phyloP scores from a whole-genome alignment of 176 grass and related monocot genomes.

The Zizania latifolia region DNA sequence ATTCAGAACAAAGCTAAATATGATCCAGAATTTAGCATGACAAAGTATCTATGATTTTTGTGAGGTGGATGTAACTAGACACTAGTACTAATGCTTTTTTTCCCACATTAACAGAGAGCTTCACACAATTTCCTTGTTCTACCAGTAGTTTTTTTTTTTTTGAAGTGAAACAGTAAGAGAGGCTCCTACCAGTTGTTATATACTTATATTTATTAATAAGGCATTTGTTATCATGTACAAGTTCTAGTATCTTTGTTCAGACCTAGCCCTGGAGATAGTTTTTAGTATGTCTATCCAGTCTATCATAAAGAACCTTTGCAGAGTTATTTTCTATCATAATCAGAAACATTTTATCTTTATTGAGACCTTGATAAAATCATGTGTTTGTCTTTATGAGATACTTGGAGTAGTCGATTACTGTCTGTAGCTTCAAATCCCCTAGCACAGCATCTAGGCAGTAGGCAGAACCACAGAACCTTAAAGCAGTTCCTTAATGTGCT shows the following conservation, averaged over 20 bases:
- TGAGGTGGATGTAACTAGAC: background rate
- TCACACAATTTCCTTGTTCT: slow-evolving; percentile 5
- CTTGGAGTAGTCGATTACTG: background rate
- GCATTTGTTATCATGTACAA: background rate
- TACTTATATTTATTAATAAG: background rate
- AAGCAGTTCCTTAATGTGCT: background rate
- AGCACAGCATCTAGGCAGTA: background rate
- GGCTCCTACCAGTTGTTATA: too few species aligned
- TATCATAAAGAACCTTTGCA: background rate
- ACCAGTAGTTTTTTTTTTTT: too few species aligned
- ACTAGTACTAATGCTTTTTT: background rate
- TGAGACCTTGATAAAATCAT: background rate
- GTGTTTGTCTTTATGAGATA: background rate
- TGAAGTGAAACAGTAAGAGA: too few species aligned
- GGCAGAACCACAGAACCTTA: too few species aligned
- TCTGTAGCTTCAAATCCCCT: background rate
- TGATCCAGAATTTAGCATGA: background rate
- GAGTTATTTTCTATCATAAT: background rate
- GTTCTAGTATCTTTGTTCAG: background rate
- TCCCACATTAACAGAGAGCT: background rate
- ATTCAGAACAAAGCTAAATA: slow-evolving; percentile 17
- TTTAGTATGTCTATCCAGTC: slow-evolving; percentile 7
- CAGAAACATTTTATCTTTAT: background rate
- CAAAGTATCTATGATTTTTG: background rate
- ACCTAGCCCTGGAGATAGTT: background rate